phyloP scores from a whole-genome alignment of 192 early-diverging fungal species.

The Spinellus fusiger region DNA sequence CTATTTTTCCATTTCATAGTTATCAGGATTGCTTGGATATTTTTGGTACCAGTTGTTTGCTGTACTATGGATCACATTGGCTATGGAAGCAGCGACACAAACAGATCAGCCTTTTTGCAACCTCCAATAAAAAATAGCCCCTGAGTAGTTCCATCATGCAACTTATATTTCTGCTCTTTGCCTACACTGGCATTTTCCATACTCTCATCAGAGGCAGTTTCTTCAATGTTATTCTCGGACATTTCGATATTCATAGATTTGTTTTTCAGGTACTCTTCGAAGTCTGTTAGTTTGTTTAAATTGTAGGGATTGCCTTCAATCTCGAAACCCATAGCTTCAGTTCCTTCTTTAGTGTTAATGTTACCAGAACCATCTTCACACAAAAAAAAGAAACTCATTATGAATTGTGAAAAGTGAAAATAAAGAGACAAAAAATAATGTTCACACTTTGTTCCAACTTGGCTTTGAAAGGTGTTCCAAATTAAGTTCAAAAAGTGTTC shows the following conservation, averaged over 20 bases:
- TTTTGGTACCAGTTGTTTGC: neutral
- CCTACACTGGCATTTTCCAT: neutral
- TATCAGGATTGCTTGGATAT: neutral
- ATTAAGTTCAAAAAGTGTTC: no score
- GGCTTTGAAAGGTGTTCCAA: no score
- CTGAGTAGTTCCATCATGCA: neutral
- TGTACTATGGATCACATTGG: no score
- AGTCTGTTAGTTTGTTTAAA: no score
- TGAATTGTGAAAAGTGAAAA: no score
- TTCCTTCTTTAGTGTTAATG: neutral
- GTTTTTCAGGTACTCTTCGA: conserved; percentile 5
- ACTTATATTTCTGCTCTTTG: no score
- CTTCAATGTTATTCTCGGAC: conserved; percentile 1
- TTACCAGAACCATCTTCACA: no score
- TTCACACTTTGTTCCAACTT: no score
- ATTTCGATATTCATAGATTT: neutral
- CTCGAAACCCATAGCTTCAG: conserved; percentile 4
- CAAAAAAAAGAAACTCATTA: no score
- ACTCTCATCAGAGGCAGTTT: neutral
- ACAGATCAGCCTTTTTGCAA: neutral
- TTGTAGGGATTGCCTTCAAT: neutral
- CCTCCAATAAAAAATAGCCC: neutral
- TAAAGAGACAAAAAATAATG: no score
- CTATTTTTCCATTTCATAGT: neutral
- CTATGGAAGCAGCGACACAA: neutral